These are phyloP conservation scores for Mallotus japonicus DNA, from an alignment of 441 rosid species.

Conservation along the genomic window DNA sequence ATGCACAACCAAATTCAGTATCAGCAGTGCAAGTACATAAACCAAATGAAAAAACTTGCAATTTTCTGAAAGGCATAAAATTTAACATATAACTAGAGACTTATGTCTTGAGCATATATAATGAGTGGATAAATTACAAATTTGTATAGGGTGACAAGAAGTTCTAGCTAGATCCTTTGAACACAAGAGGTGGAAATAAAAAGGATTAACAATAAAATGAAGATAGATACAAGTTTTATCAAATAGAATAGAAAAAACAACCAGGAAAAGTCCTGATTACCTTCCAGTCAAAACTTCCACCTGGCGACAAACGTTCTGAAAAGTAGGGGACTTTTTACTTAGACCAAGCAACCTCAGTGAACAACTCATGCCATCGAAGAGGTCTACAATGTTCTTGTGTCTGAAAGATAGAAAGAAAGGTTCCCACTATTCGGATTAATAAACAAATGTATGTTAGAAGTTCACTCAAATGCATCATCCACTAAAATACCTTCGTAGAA, in stretches of 20 bases:
- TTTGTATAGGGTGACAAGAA: not conserved
- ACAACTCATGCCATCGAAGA: slow-evolving; percentile 42
- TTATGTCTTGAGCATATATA: too few species aligned
- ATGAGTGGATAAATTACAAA: not conserved
- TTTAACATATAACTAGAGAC: not conserved
- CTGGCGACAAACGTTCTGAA: slow-evolving; percentile 42
- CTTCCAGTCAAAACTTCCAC: slow-evolving; percentile 44
- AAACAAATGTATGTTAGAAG: not conserved
- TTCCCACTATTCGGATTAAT: not conserved
- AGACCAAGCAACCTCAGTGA: slow-evolving; percentile 51
- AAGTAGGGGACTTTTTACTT: slow-evolving; percentile 37
- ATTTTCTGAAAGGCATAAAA: not conserved
- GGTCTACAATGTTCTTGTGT: slow-evolving; percentile 31
- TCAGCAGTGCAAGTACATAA: too few species aligned
- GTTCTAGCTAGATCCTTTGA: not conserved
- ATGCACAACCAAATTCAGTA: not conserved
- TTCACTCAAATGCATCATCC: slow-evolving; percentile 6
- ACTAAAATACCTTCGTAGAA: slow-evolving; percentile 30
- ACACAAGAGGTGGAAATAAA: not conserved
- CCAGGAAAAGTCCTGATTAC: slow-evolving; percentile 24
- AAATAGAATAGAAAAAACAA: not conserved
- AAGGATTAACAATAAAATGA: too few species aligned
- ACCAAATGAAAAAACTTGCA: not conserved
- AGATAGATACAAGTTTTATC: not conserved
- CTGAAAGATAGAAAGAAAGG: slow-evolving; percentile 22